Base-by-base conservation (phyloP, 192 early-diverging fungal genomes). In the Spizellomyces sp. region DNA sequence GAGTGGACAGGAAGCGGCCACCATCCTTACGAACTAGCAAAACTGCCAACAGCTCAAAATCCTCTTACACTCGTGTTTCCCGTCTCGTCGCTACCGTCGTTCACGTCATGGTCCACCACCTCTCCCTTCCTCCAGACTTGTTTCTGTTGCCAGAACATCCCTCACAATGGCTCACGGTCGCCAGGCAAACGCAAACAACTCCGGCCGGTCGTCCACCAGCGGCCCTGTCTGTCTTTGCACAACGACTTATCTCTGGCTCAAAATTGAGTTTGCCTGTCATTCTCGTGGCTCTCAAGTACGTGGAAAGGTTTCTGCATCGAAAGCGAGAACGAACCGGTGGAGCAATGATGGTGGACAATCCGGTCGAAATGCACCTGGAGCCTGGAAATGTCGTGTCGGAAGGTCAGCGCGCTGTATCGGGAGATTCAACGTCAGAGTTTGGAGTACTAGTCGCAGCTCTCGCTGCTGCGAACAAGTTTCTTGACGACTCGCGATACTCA, bases 231-330 rank as follows among this genome's bases (percentile, higher is more conserved):
- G 59, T 42, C 42, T 61, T 61, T 42, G 59, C 59, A 41, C 59
- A 61, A 61, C 15, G 36, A 5, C 22, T 61, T 14, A 61, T 61
- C 9, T 27, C 17, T 17, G 36, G 36, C 42, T 61, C 59, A 14
- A 61, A 61, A 41, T 41, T 61, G 21, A 41, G 22, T 42, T 41
- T 61, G 14, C 59, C 59, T 14, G 59, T 61, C 59, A 61, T 61
- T 61, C 59, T 61, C 5, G 59, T 61, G 15, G 15, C 59, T 41
- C 36, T 61, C 17, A 61, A 61, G 36, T 61, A 61, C 59, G 59
- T 61, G 59, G 59, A 61, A 41, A 15, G 22, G 5, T 61, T 61
- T 17, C 36, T 61, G 15, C 22, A 15, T 41, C 21, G 22, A 27
- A 15, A 36, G 17, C 4, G 59, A 41, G 42, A 19, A 27, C 59